Evolutionary conservation across 345 rosid genomes (phyloP).

Genomic region (Brassica cretica): DNA sequence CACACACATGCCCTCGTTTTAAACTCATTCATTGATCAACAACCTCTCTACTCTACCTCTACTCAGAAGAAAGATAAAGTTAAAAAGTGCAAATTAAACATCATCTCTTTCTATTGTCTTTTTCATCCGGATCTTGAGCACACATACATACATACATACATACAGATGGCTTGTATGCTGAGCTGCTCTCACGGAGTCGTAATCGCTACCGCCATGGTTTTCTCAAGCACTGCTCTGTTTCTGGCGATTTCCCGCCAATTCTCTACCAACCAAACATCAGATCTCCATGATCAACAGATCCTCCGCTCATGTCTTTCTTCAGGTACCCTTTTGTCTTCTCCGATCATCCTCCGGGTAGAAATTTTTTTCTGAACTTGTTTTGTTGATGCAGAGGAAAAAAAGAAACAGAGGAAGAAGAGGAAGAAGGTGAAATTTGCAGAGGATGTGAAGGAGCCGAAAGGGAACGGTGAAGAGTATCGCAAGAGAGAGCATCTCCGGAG

Average conservation of each 20-base stretch:
- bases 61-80: neutral
- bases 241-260: constrained; percentile 61
- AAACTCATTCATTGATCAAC: constrained; percentile 24
- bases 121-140: neutral
- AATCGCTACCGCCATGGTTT: constrained; percentile 78
- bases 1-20: constrained; percentile 24
- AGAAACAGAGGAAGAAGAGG: constrained; percentile 44
- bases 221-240: constrained; percentile 70
- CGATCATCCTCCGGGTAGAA: constrained; percentile 1
- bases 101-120: neutral
- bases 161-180: constrained; percentile 38
- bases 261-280: constrained; percentile 34
- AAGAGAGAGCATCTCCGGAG: constrained; percentile 35
- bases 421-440: constrained; percentile 72
- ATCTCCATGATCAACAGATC: neutral
- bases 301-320: constrained; percentile 63
- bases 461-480: constrained; percentile 61
- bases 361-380: neutral
- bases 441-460: constrained; percentile 65
- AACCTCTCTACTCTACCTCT: constrained; percentile 9
- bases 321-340: constrained; percentile 43
- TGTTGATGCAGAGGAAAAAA: constrained; percentile 45
- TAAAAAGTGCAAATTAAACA: neutral
- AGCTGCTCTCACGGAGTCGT: constrained; percentile 56
- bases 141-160: neutral